phyloP scores from a whole-genome alignment of 2,329 filamentous ascomycete species.

The Geosmithia morbida region DNA sequence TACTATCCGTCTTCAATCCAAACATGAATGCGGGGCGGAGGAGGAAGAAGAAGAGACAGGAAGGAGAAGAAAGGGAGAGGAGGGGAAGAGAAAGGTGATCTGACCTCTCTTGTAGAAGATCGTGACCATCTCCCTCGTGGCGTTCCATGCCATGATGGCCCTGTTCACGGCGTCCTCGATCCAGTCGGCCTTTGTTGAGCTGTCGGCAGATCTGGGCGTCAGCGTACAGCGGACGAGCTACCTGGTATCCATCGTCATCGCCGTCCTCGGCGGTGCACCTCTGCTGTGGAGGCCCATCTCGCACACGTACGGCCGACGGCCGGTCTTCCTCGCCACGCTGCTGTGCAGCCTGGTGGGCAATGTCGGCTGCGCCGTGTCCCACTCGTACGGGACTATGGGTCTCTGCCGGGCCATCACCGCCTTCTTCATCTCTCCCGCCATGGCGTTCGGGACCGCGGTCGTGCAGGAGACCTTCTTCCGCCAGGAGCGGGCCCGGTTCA shows the following conservation, averaged over 20 bases:
- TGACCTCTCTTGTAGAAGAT: conserved; percentile 23
- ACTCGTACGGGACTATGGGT: conserved; percentile 30
- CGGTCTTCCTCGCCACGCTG: conserved; percentile 34
- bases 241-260: conserved; percentile 22
- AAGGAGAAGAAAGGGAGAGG: too few relatives aligned
- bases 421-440: conserved; percentile 39
- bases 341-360: conserved; percentile 30
- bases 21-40: too few relatives aligned
- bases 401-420: conserved; percentile 32
- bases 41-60: too few relatives aligned
- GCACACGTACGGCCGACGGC: conserved; percentile 13
- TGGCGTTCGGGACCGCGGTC: conserved; percentile 2
- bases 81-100: too few relatives aligned
- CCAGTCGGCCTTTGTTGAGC: conserved; percentile 36
- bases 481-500: conserved; percentile 5
- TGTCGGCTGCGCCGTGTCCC: conserved; percentile 33
- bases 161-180: conserved; percentile 39
- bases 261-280: too few relatives aligned
- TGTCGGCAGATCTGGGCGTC: conserved; percentile 32
- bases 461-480: neutral
- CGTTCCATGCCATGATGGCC: conserved; percentile 41
- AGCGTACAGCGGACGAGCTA: conserved; percentile 34
- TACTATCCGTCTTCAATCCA: too few relatives aligned
- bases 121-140: conserved; percentile 35
- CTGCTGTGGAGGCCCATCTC: conserved; percentile 9